Conservation (phyloP, 192 early-diverging fungal genomes). For the Gigaspora rosea region DNA sequence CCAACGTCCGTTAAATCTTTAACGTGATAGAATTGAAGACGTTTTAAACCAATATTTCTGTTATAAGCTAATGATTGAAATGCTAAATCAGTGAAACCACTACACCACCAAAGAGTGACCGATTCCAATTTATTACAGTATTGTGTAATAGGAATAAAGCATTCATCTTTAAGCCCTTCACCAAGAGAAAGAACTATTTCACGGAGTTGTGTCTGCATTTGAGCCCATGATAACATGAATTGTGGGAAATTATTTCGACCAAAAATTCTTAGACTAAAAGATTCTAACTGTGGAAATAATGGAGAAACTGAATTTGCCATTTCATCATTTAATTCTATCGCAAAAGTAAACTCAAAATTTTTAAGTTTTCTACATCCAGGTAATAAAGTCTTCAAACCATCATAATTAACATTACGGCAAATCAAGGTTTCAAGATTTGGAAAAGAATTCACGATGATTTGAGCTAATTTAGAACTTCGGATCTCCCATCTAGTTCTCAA, state of each 20-base stretch:
- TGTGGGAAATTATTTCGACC: conserved; percentile 5
- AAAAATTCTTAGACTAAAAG: conserved; percentile 5
- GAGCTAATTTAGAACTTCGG: not conserved
- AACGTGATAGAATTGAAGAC: conserved; percentile 5
- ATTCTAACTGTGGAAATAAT: not conserved
- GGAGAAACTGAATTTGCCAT: not conserved
- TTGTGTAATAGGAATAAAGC: conserved; percentile 15
- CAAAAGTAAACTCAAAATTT: conserved; percentile 13
- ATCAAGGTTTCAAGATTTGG: not conserved
- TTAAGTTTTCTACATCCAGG: not conserved
- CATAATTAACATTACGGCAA: conserved; percentile 7
- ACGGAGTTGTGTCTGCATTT: not conserved
- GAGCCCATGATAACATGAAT: conserved; percentile 3
- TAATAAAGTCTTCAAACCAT: not conserved
- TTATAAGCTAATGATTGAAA: conserved; percentile 9
- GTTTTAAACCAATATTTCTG: not conserved
- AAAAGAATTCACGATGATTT: conserved; percentile 4
- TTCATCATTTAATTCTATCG: conserved; percentile 11
- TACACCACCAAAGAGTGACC: conserved; percentile 7
- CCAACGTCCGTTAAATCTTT: conserved; percentile 12
- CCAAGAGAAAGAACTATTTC: not conserved
- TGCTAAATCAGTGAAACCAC: not conserved
- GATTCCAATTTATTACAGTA: not conserved
- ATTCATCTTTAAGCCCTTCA: conserved; percentile 10
- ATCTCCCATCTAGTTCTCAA: conserved; percentile 9